These are phyloP conservation scores for Eimeria falciformis DNA, from an alignment of 169 alveolate species.

Conservation along the genomic window DNA sequence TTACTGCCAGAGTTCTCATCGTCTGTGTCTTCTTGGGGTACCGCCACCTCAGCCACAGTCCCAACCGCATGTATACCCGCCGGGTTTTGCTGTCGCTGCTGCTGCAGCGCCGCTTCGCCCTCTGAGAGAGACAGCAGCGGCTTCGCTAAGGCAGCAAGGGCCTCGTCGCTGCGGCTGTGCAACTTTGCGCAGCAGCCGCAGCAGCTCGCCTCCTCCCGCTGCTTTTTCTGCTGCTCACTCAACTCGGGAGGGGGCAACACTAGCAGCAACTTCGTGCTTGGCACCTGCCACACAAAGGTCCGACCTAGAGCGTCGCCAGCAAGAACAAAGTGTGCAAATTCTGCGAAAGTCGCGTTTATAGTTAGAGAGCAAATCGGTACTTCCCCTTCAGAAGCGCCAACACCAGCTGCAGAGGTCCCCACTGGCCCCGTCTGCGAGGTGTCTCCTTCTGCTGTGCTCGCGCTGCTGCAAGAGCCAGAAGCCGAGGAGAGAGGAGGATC, in stretches of 20 bases:
- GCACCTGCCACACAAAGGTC: conserved; percentile 57
- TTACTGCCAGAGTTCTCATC: too few relatives aligned
- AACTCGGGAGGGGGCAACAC: neutral
- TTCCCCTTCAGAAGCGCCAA: neutral
- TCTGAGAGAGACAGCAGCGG: neutral
- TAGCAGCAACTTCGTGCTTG: conserved; percentile 37
- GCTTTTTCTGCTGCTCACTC: neutral
- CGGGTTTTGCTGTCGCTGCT: neutral
- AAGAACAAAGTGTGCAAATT: conserved; percentile 38
- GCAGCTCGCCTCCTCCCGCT: neutral
- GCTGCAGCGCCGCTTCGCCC: neutral
- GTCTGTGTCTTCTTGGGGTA: conserved; percentile 3
- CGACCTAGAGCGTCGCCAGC: conserved; percentile 50
- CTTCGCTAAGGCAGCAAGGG: neutral
- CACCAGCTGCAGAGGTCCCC: neutral
- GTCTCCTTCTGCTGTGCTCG: neutral
- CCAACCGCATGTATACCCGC: conserved; percentile 39
- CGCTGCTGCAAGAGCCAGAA: neutral
- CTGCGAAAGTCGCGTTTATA: conserved; percentile 50
- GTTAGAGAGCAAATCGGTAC: conserved; percentile 20
- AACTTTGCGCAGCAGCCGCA: neutral
- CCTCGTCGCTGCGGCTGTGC: conserved; percentile 2
- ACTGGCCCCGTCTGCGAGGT: too few relatives aligned
- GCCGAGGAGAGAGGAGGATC: too few relatives aligned
- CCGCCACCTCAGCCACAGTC: conserved; percentile 38